Evolutionary conservation across 2,329 filamentous ascomycete genomes (phyloP).

Genomic region (Fusarium graminum): DNA sequence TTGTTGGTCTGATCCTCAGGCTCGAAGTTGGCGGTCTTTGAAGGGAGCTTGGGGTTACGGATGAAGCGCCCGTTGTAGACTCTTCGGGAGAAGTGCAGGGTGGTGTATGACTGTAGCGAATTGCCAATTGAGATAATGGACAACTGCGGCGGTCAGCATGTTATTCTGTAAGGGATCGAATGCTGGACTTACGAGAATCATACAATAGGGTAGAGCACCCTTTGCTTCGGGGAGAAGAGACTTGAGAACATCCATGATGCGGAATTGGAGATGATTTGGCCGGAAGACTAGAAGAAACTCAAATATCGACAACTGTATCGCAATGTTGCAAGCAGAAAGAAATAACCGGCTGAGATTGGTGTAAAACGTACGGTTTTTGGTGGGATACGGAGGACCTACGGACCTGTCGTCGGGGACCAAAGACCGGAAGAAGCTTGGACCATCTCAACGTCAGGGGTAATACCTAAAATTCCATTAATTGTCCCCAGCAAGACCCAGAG

Average conservation of each 20-base stretch:
- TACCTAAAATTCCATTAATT: conserved; percentile 31
- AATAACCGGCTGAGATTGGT: conserved; percentile 14
- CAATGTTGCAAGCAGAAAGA: background rate
- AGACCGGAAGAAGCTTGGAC: conserved; percentile 46
- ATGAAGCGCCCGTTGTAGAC: conserved; percentile 81
- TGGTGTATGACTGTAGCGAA: conserved; percentile 84
- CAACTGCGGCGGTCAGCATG: conserved; percentile 67
- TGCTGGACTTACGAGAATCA: conserved; percentile 64
- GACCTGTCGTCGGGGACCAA: conserved; percentile 25
- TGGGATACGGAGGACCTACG: conserved; percentile 27
- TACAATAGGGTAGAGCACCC: conserved; percentile 70
- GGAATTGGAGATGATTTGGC: background rate
- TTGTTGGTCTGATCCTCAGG: conserved; percentile 68
- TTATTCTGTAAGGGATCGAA: conserved; percentile 1
- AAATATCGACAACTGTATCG: conserved; percentile 28
- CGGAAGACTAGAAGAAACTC: background rate
- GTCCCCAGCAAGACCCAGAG: conserved; percentile 25
- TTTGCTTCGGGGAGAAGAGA: conserved; percentile 63
- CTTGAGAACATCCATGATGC: conserved; percentile 61
- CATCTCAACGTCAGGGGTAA: conserved; percentile 49
- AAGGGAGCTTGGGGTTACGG: conserved; percentile 61
- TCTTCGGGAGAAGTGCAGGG: conserved; percentile 84
- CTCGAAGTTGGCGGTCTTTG: conserved; percentile 58
- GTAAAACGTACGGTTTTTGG: conserved; percentile 30
- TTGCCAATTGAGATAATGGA: conserved; percentile 87